These are phyloP conservation scores for Rhytidhysteron rufulum DNA, from an alignment of 2,329 filamentous ascomycete genomes.

Conservation along the genomic window DNA sequence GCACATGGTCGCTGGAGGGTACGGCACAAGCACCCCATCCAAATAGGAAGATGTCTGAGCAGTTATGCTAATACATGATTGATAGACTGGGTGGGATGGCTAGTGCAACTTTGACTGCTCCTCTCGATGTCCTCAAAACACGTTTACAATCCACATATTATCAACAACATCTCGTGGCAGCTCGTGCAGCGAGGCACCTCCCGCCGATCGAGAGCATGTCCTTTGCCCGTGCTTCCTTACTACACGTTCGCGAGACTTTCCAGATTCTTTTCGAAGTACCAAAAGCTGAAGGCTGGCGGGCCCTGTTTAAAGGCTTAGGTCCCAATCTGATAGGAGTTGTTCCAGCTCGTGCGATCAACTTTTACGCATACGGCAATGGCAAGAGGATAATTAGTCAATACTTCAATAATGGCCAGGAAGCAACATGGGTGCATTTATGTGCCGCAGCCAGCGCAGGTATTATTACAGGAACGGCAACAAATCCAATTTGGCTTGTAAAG, in stretches of 20 bases:
- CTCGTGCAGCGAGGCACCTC: conserved; percentile 57
- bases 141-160: conserved; percentile 93
- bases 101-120: conserved; percentile 85
- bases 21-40: too few species aligned
- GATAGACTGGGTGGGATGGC: conserved; percentile 84
- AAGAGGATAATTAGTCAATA: conserved; percentile 76
- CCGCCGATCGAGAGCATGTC: conserved; percentile 57
- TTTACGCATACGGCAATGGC: conserved; percentile 88
- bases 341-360: conserved; percentile 86
- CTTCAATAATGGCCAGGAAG: conserved; percentile 67
- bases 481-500: conserved; percentile 96
- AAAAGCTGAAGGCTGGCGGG: conserved; percentile 75
- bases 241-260: conserved; percentile 81
- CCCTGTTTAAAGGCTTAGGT: conserved; percentile 88
- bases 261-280: conserved; percentile 82
- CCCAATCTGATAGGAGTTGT: conserved; percentile 88
- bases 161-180: conserved; percentile 72
- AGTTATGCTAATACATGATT: too few species aligned
- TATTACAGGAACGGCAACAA: conserved; percentile 84
- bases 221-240: conserved; percentile 60
- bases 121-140: conserved; percentile 91
- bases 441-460: conserved; percentile 77
- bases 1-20: conserved; percentile 90
- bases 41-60: too few species aligned
- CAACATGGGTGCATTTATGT: conserved; percentile 71